Base-by-base conservation (phyloP, 768 basidiomycete genomes). In the Cystobasidium tubakii region DNA sequence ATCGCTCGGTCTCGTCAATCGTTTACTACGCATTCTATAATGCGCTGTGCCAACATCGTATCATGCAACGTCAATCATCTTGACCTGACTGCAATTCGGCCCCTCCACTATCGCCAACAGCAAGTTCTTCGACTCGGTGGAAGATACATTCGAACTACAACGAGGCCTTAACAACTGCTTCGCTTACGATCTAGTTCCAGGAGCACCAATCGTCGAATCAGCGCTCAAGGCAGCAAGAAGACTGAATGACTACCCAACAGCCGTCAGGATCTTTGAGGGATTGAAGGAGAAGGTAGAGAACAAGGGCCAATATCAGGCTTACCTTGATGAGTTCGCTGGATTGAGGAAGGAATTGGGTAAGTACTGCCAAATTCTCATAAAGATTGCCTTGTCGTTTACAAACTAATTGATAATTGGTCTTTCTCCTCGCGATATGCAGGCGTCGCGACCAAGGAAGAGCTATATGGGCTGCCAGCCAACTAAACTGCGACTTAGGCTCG, bases 141-240 rank as follows among this genome's bases (percentile, higher is more conserved):
- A 92, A 80, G 96, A 99, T 84, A 86, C 97, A 73, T 99, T 99
- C 81, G 96, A 99, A 85, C 90, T 99, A 76, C 95, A 99, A 83
- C 91, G 96, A 64, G 96, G 96, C 44, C 85, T 99, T 79, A 98
- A 99, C 86, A 99, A 99, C 86, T 97, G 94, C 84, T 99, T 99
- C 81, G 91, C 96, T 1, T 95, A 98, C 82, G 96, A 99, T 82
- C 87, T 96, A 76, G 93, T 96, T 17, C 92, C 92, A 3, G 86
- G 90, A 0, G 86, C 91, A 57, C 66, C 66, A 50, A 91, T 95
- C 78, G 83, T 94, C 69, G 91, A 93, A 83, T 90, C 91, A 76
- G 92, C 92, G 31, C 84, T 94, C 75, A 87, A 88, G 67, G 92
- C 93, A 72, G 87, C 91, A 25, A 85, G 96, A 77, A 87, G 93